phyloP scores from a whole-genome alignment of 352 stramenopile genomes.

The Globisporangium irregulare region DNA sequence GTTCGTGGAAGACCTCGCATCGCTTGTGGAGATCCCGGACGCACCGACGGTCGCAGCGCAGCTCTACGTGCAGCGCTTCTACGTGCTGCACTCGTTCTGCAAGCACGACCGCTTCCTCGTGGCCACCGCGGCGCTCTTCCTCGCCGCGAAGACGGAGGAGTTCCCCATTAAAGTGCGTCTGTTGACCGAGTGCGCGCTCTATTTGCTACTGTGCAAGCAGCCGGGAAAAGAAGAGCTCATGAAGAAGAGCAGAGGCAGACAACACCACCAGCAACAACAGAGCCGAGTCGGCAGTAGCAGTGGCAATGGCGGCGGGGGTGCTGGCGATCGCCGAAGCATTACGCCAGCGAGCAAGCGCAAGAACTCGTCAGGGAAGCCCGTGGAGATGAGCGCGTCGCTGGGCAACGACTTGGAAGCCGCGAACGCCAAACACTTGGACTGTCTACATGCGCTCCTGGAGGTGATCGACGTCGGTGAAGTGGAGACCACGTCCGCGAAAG shows the following conservation, averaged over 20 bases:
- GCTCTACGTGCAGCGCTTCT: conserved; percentile 76
- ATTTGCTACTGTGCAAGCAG: conserved; percentile 49
- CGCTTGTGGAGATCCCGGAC: conserved; percentile 58
- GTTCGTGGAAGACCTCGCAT: conserved; percentile 66
- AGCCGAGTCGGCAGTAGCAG: background rate
- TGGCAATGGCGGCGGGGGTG: background rate
- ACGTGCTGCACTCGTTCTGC: conserved; percentile 74
- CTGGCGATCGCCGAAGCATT: background rate
- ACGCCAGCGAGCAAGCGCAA: conserved; percentile 14
- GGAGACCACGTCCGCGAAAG: conserved; percentile 52
- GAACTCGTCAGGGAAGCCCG: conserved; percentile 26
- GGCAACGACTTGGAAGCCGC: conserved; percentile 52
- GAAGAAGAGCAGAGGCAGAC: conserved; percentile 15
- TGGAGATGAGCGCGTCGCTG: conserved; percentile 50
- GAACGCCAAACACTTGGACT: conserved; percentile 66
- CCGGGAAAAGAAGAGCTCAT: conserved; percentile 18
- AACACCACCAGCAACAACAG: background rate
- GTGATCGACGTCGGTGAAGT: conserved; percentile 64
- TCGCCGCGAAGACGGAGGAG: conserved; percentile 73
- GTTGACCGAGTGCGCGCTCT: conserved; percentile 74
- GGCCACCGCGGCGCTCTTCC: conserved; percentile 69
- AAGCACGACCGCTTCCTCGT: conserved; percentile 80
- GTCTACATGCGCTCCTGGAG: conserved; percentile 55
- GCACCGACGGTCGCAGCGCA: conserved; percentile 53
- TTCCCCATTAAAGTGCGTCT: conserved; percentile 77